Evolutionary conservation across 2,329 filamentous ascomycete genomes (phyloP).

Genomic region (Phyllosticta paracitricarpa): DNA sequence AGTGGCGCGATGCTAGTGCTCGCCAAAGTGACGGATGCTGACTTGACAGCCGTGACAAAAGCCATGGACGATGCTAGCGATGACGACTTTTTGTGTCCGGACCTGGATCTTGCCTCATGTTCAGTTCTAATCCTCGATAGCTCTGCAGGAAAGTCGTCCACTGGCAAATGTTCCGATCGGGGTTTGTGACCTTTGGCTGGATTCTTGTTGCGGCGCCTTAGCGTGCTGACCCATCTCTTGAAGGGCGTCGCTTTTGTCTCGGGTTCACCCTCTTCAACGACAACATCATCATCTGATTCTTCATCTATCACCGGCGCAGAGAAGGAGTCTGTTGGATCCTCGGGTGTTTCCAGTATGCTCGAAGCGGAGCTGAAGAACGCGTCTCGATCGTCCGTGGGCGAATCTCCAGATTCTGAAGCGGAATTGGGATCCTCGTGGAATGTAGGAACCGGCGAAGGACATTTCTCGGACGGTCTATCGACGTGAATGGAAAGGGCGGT

Average conservation of each 20-base stretch:
- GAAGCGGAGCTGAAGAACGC: background rate
- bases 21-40: conserved; percentile 66
- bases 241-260: conserved; percentile 39
- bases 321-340: background rate
- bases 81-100: conserved; percentile 30
- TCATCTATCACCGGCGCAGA: background rate
- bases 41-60: conserved; percentile 72
- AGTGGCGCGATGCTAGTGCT: conserved; percentile 59
- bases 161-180: background rate
- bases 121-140: background rate
- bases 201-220: conserved; percentile 47
- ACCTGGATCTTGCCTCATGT: conserved; percentile 4
- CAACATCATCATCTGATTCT: background rate
- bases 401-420: background rate
- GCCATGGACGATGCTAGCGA: conserved; percentile 67
- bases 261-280: background rate
- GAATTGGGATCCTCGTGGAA: background rate
- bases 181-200: conserved; percentile 24
- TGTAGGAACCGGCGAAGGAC: background rate
- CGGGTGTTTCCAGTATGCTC: background rate
- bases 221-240: conserved; percentile 61
- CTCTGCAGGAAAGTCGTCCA: background rate
- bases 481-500: conserved; percentile 3
- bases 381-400: conserved; percentile 1
- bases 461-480: background rate